A percentile compares a stretch with the other conserved stretches of the same genome.
phyloP scores from a whole-genome alignment of 805 yeast genomes.

The Metschnikowia similis region DNA sequence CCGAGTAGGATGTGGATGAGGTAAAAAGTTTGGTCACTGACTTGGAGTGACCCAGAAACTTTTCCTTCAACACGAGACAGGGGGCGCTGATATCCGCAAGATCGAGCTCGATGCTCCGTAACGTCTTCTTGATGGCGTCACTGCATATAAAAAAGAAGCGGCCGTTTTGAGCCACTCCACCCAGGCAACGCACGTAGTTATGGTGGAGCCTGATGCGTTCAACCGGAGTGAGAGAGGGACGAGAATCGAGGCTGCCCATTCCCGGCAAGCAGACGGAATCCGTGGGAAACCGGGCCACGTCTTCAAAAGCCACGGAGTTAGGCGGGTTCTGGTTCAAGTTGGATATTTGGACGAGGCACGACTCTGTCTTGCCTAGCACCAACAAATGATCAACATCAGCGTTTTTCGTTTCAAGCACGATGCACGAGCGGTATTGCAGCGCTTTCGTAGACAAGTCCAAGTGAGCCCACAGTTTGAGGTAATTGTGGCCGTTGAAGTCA shows the following conservation, averaged over 20 bases:
- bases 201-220: not conserved
- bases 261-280: conserved; percentile 10
- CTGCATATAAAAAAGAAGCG: conserved; percentile 27
- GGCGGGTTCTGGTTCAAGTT: conserved; percentile 57
- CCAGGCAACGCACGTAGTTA: conserved; percentile 6
- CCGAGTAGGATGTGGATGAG: conserved; percentile 41
- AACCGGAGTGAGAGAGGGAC: not conserved
- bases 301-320: conserved; percentile 41
- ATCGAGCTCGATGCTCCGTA: conserved; percentile 23
- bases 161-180: not conserved
- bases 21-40: conserved; percentile 65
- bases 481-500: conserved; percentile 54
- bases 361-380: conserved; percentile 30
- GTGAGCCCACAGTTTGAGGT: conserved; percentile 55
- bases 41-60: conserved; percentile 82
- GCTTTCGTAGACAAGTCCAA: conserved; percentile 22
- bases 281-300: conserved; percentile 22
- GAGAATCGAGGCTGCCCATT: not conserved
- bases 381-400: conserved; percentile 31
- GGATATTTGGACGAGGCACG: conserved; percentile 43
- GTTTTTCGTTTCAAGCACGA: conserved; percentile 1
- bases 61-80: conserved; percentile 28
- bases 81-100: conserved; percentile 8
- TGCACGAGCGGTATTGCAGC: conserved; percentile 3
- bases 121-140: conserved; percentile 33